Percentiles rank a stretch among this genome's conserved stretches.
Evolutionary conservation across 2,329 filamentous ascomycete genomes (phyloP).

Genomic region (Fusarium begoniae): DNA sequence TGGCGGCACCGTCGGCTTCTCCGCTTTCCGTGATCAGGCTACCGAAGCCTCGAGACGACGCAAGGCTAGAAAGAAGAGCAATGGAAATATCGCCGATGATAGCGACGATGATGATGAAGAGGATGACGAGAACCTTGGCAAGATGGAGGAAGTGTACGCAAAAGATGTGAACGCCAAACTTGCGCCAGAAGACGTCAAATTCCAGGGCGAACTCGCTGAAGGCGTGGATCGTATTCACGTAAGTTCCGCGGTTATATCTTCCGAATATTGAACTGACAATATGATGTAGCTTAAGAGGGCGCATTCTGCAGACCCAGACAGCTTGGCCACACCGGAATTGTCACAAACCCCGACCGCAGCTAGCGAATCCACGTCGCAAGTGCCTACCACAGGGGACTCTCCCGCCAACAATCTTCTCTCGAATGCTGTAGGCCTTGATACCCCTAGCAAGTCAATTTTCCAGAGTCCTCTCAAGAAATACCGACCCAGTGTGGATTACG

Average conservation of each 20-base stretch:
- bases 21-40: constrained; percentile 81
- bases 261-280: constrained; percentile 11
- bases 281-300: constrained; percentile 76
- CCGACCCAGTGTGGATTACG: constrained; percentile 63
- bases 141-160: constrained; percentile 72
- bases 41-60: constrained; percentile 64
- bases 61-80: constrained; percentile 69
- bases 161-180: constrained; percentile 68
- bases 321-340: constrained; percentile 48
- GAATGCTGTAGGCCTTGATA: constrained; percentile 36
- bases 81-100: constrained; percentile 74
- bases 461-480: constrained; percentile 82
- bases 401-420: constrained; percentile 22
- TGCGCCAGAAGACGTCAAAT: constrained; percentile 75
- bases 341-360: constrained; percentile 53
- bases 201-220: constrained; percentile 79
- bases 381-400: constrained; percentile 20
- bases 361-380: constrained; percentile 51
- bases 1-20: constrained; percentile 89
- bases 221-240: constrained; percentile 85
- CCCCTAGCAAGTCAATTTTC: constrained; percentile 55
- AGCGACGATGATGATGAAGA: constrained; percentile 80
- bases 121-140: constrained; percentile 66
- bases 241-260: constrained; percentile 44
- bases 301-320: constrained; percentile 76